Evolutionary conservation across 1,284 basidiomycete species (phyloP).

Genomic region (Leccinum pachyderme): DNA sequence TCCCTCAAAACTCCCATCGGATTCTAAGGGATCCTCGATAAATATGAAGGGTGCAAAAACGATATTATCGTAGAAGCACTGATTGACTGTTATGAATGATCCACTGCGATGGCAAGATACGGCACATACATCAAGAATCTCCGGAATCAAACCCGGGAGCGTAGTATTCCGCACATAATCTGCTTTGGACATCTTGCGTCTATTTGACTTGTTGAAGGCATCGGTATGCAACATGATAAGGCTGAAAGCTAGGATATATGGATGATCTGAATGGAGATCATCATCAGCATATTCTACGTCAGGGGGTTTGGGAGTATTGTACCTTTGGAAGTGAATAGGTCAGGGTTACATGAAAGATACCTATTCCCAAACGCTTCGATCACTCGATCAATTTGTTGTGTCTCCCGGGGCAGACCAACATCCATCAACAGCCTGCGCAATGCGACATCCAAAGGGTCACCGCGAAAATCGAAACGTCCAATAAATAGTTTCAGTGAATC

Average conservation of each 20-base stretch:
- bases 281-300: not conserved
- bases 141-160: conserved; percentile 80
- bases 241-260: conserved; percentile 96
- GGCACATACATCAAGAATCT: conserved; percentile 76
- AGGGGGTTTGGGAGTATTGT: conserved; percentile 18
- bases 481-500: conserved; percentile 76
- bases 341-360: conserved; percentile 85
- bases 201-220: conserved; percentile 97
- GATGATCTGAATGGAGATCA: conserved; percentile 64
- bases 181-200: conserved; percentile 93
- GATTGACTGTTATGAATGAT: conserved; percentile 4
- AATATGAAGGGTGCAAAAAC: conserved; percentile 95
- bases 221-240: conserved; percentile 99
- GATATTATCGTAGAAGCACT: conserved; percentile 98
- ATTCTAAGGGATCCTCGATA: conserved; percentile 84
- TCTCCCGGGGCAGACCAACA: conserved; percentile 89
- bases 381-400: conserved; percentile 97
- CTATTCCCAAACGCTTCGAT: conserved; percentile 92
- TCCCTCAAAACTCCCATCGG: conserved; percentile 57
- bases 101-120: conserved; percentile 7
- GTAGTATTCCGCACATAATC: conserved; percentile 92
- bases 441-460: conserved; percentile 89
- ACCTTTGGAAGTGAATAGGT: conserved; percentile 80
- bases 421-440: conserved; percentile 91
- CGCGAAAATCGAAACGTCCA: conserved; percentile 75